A percentile compares a stretch with the other conserved stretches of the same genome.
Evolutionary conservation across 306 rosid species (phyloP).

Genomic region (Quercus variabilis): DNA sequence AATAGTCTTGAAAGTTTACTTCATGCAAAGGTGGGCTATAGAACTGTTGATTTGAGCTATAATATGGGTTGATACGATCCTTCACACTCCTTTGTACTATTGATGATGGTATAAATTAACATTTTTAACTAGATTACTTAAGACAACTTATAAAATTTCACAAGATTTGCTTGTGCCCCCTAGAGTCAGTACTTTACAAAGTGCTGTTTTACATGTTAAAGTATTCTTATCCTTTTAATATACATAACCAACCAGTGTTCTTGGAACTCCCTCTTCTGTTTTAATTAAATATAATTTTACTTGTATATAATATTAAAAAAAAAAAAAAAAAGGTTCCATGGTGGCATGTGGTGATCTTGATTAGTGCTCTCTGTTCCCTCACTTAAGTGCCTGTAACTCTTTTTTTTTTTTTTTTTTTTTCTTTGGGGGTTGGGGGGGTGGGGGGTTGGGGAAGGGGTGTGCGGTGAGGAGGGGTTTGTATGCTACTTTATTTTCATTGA

Average conservation of each 20-base stretch:
- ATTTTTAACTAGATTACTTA: neutral
- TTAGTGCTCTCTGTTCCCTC: neutral
- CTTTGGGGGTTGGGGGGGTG: fast-evolving
- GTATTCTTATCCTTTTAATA: neutral
- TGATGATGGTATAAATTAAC: neutral
- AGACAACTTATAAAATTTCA: neutral
- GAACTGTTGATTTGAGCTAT: slow-evolving; percentile 17
- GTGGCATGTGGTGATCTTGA: neutral
- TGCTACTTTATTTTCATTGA: neutral
- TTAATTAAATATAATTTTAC: too few relatives aligned
- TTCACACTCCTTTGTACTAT: neutral
- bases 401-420: neutral
- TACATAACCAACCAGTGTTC: neutral
- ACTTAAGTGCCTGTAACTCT: neutral
- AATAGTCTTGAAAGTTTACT: slow-evolving; percentile 86
- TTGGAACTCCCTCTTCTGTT: too few relatives aligned
- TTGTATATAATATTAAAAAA: too few relatives aligned
- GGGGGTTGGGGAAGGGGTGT: fast-evolving
- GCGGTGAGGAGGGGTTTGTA: too few relatives aligned
- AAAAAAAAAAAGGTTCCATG: too few relatives aligned
- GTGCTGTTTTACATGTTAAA: neutral
- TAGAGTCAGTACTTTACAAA: neutral
- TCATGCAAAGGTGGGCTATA: slow-evolving; percentile 74
- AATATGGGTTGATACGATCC: neutral
- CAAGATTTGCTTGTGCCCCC: neutral